These are phyloP conservation scores for Mortierella sp. DNA, from an alignment of 371 early-diverging fungal genomes.

Conservation along the genomic window DNA sequence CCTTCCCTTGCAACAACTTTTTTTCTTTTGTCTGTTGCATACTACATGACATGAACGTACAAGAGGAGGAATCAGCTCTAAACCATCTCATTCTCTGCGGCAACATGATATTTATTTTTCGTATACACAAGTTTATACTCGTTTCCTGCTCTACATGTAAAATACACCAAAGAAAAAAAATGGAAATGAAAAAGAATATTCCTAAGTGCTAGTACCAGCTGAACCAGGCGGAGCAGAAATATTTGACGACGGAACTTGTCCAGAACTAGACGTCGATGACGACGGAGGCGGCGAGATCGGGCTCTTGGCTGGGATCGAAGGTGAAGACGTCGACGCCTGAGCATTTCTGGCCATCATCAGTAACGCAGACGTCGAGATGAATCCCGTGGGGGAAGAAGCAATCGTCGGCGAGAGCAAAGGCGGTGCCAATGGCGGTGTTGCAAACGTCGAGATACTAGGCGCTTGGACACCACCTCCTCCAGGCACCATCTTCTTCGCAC, in stretches of 20 bases:
- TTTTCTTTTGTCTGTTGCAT: too few species aligned
- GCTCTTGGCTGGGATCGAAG: not conserved
- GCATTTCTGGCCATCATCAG: slow-evolving; percentile 24
- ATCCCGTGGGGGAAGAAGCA: slow-evolving; percentile 10
- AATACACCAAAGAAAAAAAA: too few species aligned
- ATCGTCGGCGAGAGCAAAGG: slow-evolving; percentile 22
- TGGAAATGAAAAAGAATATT: too few species aligned
- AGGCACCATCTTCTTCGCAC: not conserved
- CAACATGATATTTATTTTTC: too few species aligned
- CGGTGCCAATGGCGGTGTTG: slow-evolving; percentile 3
- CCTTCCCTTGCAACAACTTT: too few species aligned
- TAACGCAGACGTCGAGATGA: slow-evolving; percentile 20
- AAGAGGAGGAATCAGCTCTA: too few species aligned
- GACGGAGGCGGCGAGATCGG: not conserved
- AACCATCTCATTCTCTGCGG: too few species aligned
- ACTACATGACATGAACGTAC: too few species aligned
- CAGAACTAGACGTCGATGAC: not conserved
- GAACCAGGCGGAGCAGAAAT: not conserved
- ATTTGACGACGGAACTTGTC: slow-evolving; percentile 1
- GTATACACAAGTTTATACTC: too few species aligned
- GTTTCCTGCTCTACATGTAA: too few species aligned
- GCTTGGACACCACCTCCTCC: not conserved
- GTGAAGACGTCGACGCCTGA: not conserved
- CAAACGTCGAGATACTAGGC: slow-evolving; percentile 8
- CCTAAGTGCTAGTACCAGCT: too few species aligned